phyloP scores from a whole-genome alignment of 768 basidiomycete species.

The Suillus subluteus region DNA sequence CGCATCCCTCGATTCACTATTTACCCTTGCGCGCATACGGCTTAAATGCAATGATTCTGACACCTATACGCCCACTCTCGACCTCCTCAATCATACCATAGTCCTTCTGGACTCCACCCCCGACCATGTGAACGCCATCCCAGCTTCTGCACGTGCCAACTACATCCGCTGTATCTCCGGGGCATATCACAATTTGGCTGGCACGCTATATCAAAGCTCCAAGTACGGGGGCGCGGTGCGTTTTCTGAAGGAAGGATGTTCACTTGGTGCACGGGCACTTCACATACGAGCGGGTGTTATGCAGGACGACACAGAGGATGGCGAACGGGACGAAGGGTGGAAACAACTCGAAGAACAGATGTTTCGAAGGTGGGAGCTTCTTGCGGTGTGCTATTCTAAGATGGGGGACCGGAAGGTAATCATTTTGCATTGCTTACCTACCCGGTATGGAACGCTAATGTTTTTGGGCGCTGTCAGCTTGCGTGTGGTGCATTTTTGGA shows the following conservation, averaged over 20 bases:
- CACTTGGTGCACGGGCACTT: constrained; percentile 53
- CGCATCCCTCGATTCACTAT: constrained; percentile 56
- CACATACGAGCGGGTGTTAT: constrained; percentile 23
- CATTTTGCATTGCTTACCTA: constrained; percentile 11
- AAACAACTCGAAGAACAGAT: constrained; percentile 64
- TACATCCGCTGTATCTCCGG: constrained; percentile 72
- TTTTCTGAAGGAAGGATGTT: constrained; percentile 67
- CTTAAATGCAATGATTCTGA: constrained; percentile 45
- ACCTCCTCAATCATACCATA: constrained; percentile 49
- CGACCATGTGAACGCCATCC: constrained; percentile 14
- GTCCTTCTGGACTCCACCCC: constrained; percentile 24
- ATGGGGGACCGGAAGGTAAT: constrained; percentile 76
- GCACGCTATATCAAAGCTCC: constrained; percentile 67
- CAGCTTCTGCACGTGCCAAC: constrained; percentile 47
- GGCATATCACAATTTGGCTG: constrained; percentile 70
- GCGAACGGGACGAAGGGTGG: constrained; percentile 49
- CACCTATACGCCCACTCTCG: constrained; percentile 50
- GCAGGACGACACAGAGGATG: constrained; percentile 23
- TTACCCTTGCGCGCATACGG: constrained; percentile 52
- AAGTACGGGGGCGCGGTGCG: constrained; percentile 65
- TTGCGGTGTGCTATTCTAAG: constrained; percentile 79
- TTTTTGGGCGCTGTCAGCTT: constrained; percentile 41
- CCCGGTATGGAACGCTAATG: constrained; percentile 8
- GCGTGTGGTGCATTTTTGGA: constrained; percentile 61
- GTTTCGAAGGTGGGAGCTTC: constrained; percentile 76